Conservation (phyloP, 2,329 filamentous ascomycete genomes). For the Neofusicoccum kwambonambiense region DNA sequence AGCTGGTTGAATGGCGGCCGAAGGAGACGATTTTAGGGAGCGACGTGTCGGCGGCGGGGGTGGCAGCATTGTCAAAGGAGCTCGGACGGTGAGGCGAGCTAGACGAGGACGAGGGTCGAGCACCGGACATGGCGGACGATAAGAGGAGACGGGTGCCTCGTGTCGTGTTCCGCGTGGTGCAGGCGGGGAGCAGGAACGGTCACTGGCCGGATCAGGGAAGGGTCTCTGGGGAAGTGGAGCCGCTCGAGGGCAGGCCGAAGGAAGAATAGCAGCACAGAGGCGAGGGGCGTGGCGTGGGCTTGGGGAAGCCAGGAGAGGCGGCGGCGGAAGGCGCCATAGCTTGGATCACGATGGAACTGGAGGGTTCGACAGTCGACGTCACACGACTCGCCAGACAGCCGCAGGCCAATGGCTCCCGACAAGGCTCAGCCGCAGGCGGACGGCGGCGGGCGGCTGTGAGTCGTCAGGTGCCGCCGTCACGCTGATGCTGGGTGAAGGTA, state of each 20-base stretch:
- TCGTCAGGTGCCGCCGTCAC: conserved; percentile 12
- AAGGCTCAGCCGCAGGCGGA: neutral
- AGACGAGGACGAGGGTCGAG: neutral
- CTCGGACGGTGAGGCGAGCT: neutral
- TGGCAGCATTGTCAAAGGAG: conserved; percentile 10
- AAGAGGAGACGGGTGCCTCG: neutral
- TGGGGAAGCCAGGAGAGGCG: neutral
- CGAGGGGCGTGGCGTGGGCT: neutral
- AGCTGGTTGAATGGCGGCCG: conserved; percentile 26
- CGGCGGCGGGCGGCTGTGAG: neutral
- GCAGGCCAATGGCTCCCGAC: neutral
- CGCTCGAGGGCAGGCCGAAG: neutral
- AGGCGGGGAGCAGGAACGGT: neutral
- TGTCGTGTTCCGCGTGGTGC: neutral
- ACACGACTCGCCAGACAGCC: conserved; percentile 3
- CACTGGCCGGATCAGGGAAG: conserved; percentile 1
- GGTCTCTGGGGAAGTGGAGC: neutral
- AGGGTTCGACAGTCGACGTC: conserved; percentile 12
- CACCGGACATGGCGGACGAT: conserved; percentile 5
- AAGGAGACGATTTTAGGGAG: conserved; percentile 39
- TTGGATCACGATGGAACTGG: conserved; percentile 13
- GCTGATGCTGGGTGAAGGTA: neutral
- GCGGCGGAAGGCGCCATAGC: conserved; percentile 10
- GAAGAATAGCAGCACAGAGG: neutral
- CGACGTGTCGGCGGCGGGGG: conserved; percentile 21